These are phyloP conservation scores for Hemisphaericaspora xylofermentans DNA, from an alignment of 1,139 yeast species.

Conservation along the genomic window DNA sequence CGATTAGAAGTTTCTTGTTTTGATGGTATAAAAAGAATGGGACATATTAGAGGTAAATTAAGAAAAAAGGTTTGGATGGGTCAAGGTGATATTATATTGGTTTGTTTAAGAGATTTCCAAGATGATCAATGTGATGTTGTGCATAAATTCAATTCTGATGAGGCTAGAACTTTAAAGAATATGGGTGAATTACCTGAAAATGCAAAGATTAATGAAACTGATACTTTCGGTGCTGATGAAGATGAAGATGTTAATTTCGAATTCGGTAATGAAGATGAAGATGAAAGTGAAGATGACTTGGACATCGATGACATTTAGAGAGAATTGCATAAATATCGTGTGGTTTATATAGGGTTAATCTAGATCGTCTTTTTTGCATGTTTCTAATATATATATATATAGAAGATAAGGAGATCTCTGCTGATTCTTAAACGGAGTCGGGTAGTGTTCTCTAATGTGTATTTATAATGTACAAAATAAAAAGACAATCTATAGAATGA, in stretches of 20 bases:
- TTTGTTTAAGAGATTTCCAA: slow-evolving; percentile 96
- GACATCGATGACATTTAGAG: slow-evolving; percentile 79
- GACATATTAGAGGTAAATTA: slow-evolving; percentile 97
- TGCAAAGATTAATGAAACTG: slow-evolving; percentile 97
- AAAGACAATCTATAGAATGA: neutral
- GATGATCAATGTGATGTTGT: slow-evolving; percentile 98
- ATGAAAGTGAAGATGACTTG: slow-evolving; percentile 64
- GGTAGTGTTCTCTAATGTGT: neutral
- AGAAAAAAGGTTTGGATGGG: slow-evolving; percentile 99
- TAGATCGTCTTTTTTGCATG: too few relatives aligned
- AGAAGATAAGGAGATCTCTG: neutral
- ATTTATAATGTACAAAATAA: neutral
- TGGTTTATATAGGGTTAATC: neutral
- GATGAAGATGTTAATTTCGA: slow-evolving; percentile 98
- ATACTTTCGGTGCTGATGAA: slow-evolving; percentile 93
- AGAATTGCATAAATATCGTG: neutral
- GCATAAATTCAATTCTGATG: slow-evolving; percentile 94
- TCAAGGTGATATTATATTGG: slow-evolving; percentile 95
- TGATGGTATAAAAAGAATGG: slow-evolving; percentile 91
- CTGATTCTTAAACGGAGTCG: too few relatives aligned
- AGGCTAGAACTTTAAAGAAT: slow-evolving; percentile 93
- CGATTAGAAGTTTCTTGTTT: slow-evolving; percentile 94
- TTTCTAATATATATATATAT: neutral
- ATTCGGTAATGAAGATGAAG: slow-evolving; percentile 92
- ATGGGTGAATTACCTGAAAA: slow-evolving; percentile 96